A percentile compares a stretch with the other conserved stretches of the same genome.
Conservation (phyloP, 352 stramenopile genomes). For the Phytopythium ostracodes region DNA sequence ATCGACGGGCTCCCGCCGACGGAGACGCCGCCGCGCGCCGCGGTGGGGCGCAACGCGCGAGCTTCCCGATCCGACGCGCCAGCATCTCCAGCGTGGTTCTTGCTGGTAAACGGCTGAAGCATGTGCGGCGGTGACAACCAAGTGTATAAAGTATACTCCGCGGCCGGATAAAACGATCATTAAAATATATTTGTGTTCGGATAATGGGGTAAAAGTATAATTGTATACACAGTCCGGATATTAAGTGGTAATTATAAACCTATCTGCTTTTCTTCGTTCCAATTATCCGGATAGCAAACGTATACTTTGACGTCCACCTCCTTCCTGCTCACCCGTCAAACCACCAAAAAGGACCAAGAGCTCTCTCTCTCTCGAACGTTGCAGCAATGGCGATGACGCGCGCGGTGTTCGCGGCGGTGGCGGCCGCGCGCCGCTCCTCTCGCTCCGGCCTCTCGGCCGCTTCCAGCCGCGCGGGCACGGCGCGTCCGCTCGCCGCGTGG, state of each 20-base stretch:
- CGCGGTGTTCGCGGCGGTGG: background rate
- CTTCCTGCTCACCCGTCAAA: background rate
- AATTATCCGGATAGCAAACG: background rate
- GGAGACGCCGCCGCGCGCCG: background rate
- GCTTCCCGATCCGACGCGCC: background rate
- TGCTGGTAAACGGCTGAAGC: background rate
- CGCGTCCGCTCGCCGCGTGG: background rate
- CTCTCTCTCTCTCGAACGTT: background rate
- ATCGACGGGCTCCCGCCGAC: background rate
- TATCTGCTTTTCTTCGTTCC: background rate
- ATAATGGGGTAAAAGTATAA: background rate
- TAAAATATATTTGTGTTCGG: background rate
- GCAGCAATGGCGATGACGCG: background rate
- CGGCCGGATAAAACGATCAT: background rate
- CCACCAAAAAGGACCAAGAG: conserved; percentile 2
- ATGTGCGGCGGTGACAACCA: background rate
- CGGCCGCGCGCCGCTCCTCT: background rate
- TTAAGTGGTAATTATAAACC: too few species aligned
- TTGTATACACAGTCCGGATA: background rate
- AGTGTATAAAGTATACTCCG: background rate
- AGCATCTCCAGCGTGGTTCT: background rate
- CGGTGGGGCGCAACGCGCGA: background rate
- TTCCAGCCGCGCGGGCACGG: too few species aligned
- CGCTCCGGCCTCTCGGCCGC: background rate
- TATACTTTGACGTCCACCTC: background rate